Evolutionary conservation across 2,329 filamentous ascomycete genomes (phyloP).

Genomic region (Achaetomium macrosporum): DNA sequence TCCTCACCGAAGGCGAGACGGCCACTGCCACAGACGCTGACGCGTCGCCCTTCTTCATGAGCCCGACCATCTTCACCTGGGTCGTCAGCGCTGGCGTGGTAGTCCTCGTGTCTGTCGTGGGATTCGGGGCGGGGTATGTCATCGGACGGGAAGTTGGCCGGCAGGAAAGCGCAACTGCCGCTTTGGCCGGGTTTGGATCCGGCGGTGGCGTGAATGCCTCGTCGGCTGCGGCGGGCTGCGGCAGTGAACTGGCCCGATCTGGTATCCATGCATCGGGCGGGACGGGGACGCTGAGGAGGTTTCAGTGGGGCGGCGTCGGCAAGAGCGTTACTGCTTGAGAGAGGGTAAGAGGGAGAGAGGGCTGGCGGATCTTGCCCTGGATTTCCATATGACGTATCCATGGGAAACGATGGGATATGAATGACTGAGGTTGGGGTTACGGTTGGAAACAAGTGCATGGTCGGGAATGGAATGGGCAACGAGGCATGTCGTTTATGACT

Average conservation of each 20-base stretch:
- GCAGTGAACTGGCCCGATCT: constrained; percentile 47
- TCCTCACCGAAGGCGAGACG: constrained; percentile 34
- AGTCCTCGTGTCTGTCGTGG: constrained; percentile 61
- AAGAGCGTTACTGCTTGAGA: constrained; percentile 44
- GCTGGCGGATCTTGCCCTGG: not conserved
- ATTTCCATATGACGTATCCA: not conserved
- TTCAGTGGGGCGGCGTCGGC: constrained; percentile 49
- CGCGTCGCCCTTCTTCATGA: constrained; percentile 33
- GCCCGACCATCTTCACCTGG: constrained; percentile 58
- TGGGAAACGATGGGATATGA: not conserved
- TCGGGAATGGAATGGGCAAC: not conserved
- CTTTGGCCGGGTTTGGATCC: constrained; percentile 9
- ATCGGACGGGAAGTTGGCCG: constrained; percentile 61
- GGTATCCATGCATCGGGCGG: constrained; percentile 28
- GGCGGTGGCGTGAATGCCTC: constrained; percentile 34
- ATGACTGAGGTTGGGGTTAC: not conserved
- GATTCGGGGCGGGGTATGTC: constrained; percentile 63
- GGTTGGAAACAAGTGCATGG: not conserved
- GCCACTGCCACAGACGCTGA: constrained; percentile 20
- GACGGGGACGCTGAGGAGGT: constrained; percentile 45
- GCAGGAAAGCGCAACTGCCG: constrained; percentile 44
- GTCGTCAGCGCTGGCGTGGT: constrained; percentile 62
- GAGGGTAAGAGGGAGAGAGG: not conserved
- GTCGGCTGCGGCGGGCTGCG: constrained; percentile 41
- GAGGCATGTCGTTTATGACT: constrained; percentile 7